phyloP scores from a whole-genome alignment of 1,284 basidiomycete genomes.

The Marasmius sp. region DNA sequence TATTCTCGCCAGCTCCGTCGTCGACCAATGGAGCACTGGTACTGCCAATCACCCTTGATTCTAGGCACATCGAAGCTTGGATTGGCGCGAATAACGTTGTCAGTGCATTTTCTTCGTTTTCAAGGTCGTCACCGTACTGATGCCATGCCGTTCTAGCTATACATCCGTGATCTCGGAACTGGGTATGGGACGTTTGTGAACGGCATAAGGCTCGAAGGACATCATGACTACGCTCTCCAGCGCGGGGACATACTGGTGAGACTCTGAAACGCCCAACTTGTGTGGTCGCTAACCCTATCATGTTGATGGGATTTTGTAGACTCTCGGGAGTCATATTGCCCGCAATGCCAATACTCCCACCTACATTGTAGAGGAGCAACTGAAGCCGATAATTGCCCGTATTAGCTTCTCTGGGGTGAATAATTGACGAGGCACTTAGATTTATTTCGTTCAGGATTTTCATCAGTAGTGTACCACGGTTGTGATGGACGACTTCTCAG shows the following conservation, averaged over 20 bases:
- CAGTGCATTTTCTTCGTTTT: constrained; percentile 7
- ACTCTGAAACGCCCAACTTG: constrained; percentile 4
- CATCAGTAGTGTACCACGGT: no score
- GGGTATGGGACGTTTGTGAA: constrained; percentile 47
- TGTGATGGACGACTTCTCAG: no score
- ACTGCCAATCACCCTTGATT: constrained; percentile 34
- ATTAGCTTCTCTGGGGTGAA: constrained; percentile 29
- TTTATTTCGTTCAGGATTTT: neutral
- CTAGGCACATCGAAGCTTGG: constrained; percentile 44
- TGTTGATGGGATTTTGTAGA: constrained; percentile 24
- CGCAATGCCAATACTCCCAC: constrained; percentile 36
- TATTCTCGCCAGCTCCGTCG: constrained; percentile 26
- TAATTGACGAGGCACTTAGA: neutral
- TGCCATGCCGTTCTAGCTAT: constrained; percentile 29
- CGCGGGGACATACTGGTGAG: constrained; percentile 43
- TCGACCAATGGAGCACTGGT: constrained; percentile 15
- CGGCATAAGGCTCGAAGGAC: constrained; percentile 31
- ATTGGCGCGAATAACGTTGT: constrained; percentile 36
- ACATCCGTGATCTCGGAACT: constrained; percentile 42
- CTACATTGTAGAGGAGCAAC: constrained; percentile 38
- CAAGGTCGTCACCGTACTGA: neutral
- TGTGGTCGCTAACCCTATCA: constrained; percentile 7
- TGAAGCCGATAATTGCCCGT: constrained; percentile 40
- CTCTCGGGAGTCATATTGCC: constrained; percentile 34
- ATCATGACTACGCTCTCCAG: constrained; percentile 30